Evolutionary conservation across 2,329 filamentous ascomycete genomes (phyloP).

Genomic region (Ceratocystis alfenasii): DNA sequence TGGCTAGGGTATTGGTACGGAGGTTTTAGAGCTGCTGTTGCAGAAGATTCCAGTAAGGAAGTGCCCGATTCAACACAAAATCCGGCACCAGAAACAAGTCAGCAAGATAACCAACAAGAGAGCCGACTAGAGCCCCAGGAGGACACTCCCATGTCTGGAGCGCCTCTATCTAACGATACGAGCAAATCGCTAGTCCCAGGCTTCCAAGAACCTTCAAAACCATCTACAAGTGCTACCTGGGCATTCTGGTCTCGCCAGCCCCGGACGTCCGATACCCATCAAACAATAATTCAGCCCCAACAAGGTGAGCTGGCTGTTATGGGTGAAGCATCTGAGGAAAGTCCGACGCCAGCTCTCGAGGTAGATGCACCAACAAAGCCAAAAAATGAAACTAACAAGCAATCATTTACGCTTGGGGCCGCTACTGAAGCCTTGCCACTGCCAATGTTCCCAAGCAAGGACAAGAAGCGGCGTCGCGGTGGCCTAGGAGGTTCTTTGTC

Average conservation of each 20-base stretch:
- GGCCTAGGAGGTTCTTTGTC: background rate
- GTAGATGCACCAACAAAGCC: background rate
- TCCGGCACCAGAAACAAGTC: background rate
- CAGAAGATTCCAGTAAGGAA: background rate
- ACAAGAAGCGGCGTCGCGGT: slow-evolving; percentile 13
- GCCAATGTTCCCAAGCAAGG: background rate
- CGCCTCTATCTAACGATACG: background rate
- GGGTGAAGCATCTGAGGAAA: slow-evolving; percentile 44
- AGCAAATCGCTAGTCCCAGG: background rate
- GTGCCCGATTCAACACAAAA: background rate
- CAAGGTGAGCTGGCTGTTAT: slow-evolving; percentile 47
- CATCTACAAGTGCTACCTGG: slow-evolving; percentile 54
- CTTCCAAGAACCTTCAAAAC: background rate
- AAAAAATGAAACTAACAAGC: background rate
- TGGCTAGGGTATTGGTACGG: slow-evolving; percentile 4
- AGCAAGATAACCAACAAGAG: background rate
- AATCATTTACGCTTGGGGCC: background rate
- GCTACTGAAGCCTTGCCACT: background rate
- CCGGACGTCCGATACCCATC: slow-evolving; percentile 24
- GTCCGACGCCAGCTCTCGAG: slow-evolving; percentile 36
- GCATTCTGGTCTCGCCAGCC: slow-evolving; percentile 65
- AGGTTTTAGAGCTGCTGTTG: background rate
- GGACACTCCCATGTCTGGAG: background rate
- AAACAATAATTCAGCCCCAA: background rate
- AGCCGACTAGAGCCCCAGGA: background rate